Conservation (phyloP, 495 filamentous ascomycete genomes). For the Platismatia glauca region DNA sequence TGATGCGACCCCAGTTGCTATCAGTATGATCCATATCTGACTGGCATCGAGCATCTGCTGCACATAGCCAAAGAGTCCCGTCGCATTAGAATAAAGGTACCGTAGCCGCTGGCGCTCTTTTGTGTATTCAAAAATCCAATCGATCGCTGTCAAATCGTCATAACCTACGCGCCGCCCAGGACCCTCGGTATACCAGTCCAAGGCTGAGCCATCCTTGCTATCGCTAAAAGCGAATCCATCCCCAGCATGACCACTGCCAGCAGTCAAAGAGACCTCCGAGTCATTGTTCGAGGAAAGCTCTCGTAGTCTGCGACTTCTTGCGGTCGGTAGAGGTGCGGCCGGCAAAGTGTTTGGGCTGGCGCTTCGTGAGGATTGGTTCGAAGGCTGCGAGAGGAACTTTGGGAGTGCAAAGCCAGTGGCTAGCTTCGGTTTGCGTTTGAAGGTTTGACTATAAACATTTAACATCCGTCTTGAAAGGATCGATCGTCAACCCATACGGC, state of each 20-base stretch:
- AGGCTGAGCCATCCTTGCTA: constrained; percentile 55
- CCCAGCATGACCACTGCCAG: constrained; percentile 31
- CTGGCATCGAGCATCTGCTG: constrained; percentile 68
- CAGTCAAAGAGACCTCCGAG: constrained; percentile 26
- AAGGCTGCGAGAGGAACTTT: constrained; percentile 43
- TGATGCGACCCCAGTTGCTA: constrained; percentile 68
- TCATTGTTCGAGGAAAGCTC: constrained; percentile 22
- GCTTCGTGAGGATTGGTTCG: constrained; percentile 17
- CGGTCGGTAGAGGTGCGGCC: constrained; percentile 18
- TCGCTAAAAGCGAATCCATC: constrained; percentile 28
- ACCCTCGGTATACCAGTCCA: constrained; percentile 88
- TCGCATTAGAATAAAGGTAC: constrained; percentile 57
- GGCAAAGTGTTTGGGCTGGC: constrained; percentile 18
- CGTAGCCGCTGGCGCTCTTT: constrained; percentile 87
- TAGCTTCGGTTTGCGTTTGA: constrained; percentile 75
- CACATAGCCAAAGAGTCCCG: constrained; percentile 63
- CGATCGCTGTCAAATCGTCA: constrained; percentile 94
- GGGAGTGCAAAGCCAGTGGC: constrained; percentile 47
- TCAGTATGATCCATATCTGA: constrained; percentile 84
- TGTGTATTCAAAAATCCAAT: constrained; percentile 99
- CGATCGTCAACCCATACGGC: constrained; percentile 29
- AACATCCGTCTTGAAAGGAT: background rate
- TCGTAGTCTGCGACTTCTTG: constrained; percentile 23
- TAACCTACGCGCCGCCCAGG: constrained; percentile 88
- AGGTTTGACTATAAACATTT: constrained; percentile 50